Evolutionary conservation across 2,329 filamentous ascomycete species (phyloP), one percentile per base, ranked within the genome.

Genomic region (Ustulina deusta): DNA sequence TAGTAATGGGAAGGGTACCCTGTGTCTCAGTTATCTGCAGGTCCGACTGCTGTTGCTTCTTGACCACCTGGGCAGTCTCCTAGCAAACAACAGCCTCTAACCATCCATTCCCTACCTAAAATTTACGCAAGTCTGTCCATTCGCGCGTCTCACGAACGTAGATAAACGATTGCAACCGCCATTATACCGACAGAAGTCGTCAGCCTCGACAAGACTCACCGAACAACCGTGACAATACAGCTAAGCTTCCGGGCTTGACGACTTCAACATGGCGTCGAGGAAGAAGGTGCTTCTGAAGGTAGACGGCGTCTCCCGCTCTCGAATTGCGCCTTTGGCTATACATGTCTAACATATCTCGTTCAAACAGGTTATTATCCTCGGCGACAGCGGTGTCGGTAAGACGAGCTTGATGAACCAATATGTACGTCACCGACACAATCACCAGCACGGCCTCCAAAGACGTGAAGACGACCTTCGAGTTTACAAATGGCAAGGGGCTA

Each of bases 381-480:
- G 96, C 76, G 96, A 99, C 82, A 98, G 95, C 82, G 96, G 96
- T 84, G 96, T 99, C 71, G 96, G 96, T 81, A 99, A 99, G 88
- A 99, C 96, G 69, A 97, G 94, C 83, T 90, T 99, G 89, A 99
- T 99, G 96, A 99, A 99, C 85, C 96, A 99, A 98, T 99, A 98
- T 93, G 96, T 98, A 90, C 81, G 92, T 75, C 61, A n/a, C 57
- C 62, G 34, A 69, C 62, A 22, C 62, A 25, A 20, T 56, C 40
- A 65, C 20, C 34, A 20, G 11, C 59, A 42, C 42, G 46, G 25
- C 11, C 36, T 34, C 60, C 22, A 5, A 34, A 25, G 36, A 59
- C 42, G 25, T 22, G 3, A 38, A 36, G 36, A 64, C 36, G 38
- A 36, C 56, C 7, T 25, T 22, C 40, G 13, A 56, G 11, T 25